These are phyloP conservation scores for Ambrosiella cleistominuta DNA, from an alignment of 2,329 filamentous ascomycete genomes.

Conservation along the genomic window DNA sequence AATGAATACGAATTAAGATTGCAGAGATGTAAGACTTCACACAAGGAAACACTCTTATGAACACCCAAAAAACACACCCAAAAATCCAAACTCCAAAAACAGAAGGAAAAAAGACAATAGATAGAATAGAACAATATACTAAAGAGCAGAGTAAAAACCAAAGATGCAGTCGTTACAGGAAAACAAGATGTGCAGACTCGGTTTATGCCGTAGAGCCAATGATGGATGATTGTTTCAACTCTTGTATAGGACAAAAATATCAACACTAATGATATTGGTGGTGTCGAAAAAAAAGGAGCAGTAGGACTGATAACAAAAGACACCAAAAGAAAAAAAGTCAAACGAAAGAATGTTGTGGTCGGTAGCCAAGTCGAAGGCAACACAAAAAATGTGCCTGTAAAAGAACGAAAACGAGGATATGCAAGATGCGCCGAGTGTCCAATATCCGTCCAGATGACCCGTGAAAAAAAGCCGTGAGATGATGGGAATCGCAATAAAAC, in stretches of 20 bases:
- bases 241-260: not conserved
- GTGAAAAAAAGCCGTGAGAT: not conserved
- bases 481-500: not conserved
- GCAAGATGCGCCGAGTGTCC: not conserved
- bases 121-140: not conserved
- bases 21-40: not conserved
- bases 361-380: not conserved
- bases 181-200: constrained; percentile 14
- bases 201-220: not conserved
- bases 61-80: not conserved
- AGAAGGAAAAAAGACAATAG: constrained; percentile 1
- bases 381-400: constrained; percentile 1
- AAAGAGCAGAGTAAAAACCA: not conserved
- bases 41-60: not conserved
- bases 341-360: not conserved
- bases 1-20: not conserved
- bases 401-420: not conserved
- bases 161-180: constrained; percentile 16
- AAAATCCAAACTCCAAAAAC: not conserved
- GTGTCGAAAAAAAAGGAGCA: constrained; percentile 1
- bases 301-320: constrained; percentile 18
- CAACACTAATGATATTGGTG: not conserved
- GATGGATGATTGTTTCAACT: not conserved
- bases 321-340: not conserved
- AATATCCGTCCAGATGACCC: constrained; percentile 1